A percentile compares a stretch with the other conserved stretches of the same genome.
phyloP scores from a whole-genome alignment of 2,329 filamentous ascomycete species.

The Colletotrichum simmondsii region DNA sequence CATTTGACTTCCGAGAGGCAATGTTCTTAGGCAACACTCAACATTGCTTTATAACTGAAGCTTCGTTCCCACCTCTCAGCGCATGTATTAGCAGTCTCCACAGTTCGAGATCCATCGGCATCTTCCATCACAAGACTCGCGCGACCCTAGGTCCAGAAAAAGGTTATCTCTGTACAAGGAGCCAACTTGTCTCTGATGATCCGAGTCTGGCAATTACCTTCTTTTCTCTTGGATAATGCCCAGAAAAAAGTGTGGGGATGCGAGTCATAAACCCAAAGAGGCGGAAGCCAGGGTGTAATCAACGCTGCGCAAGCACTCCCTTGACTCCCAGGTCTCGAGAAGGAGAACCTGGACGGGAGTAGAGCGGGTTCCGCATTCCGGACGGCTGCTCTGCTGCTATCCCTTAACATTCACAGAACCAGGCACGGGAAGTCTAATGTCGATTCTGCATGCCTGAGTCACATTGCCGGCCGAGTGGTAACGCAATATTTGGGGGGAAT shows the following conservation, averaged over 20 bases:
- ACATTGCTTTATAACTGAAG: too few relatives aligned
- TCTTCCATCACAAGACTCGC: neutral
- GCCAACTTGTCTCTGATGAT: neutral
- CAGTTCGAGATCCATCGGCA: neutral
- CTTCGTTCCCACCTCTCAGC: too few relatives aligned
- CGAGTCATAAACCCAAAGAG: conserved; percentile 14
- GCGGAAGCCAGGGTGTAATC: neutral
- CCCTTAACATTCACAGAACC: neutral
- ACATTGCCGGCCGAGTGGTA: neutral
- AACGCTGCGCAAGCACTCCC: neutral
- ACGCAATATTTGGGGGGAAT: neutral
- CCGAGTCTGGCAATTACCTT: neutral
- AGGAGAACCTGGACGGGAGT: neutral
- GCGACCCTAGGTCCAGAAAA: neutral
- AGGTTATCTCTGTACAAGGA: neutral
- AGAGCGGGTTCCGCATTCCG: neutral
- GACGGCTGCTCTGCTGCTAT: neutral
- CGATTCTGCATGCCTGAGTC: neutral
- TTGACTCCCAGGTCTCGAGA: neutral
- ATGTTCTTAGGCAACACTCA: too few relatives aligned
- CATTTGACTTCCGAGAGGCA: too few relatives aligned
- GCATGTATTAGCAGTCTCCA: too few relatives aligned
- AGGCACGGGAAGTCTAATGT: neutral
- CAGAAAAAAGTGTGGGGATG: conserved; percentile 1
- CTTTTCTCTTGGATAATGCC: conserved; percentile 7